Conservation (phyloP, 306 rosid genomes). For the Prunus campanulata region DNA sequence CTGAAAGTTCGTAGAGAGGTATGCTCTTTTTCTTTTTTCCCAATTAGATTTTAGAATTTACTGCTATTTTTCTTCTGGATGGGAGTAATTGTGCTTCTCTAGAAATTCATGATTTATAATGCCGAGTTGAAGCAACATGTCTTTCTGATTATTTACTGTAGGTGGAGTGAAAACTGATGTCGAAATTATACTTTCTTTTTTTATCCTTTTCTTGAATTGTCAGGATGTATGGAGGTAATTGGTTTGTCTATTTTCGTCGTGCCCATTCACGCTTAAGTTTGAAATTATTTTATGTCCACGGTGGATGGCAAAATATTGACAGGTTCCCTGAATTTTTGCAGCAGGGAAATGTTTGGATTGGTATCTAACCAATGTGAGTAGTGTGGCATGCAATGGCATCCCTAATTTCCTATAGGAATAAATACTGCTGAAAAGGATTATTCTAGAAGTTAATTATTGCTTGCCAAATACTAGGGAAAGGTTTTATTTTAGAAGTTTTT, state of each 20-base stretch:
- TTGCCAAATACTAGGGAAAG: background rate
- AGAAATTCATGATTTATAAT: background rate
- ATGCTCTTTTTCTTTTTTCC: slow-evolving; percentile 19
- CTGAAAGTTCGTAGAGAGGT: slow-evolving; percentile 89
- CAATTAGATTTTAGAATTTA: background rate
- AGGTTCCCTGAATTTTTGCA: background rate
- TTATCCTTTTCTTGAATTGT: background rate
- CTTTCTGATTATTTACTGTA: background rate
- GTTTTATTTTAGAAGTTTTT: background rate
- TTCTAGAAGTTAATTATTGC: background rate
- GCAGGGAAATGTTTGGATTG: background rate
- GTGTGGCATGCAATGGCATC: background rate
- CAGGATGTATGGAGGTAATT: background rate
- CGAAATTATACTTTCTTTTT: background rate
- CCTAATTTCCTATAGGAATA: background rate
- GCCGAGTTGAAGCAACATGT: background rate
- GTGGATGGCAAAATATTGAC: background rate
- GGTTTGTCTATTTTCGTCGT: background rate
- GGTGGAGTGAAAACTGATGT: background rate
- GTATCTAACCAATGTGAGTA: background rate
- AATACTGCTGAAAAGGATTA: background rate
- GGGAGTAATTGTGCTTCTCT: background rate
- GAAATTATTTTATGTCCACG: background rate
- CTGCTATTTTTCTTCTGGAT: background rate
- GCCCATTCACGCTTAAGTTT: background rate